These are phyloP conservation scores for Yamadazyma endophytica DNA, from an alignment of 805 yeast genomes.

Conservation along the genomic window DNA sequence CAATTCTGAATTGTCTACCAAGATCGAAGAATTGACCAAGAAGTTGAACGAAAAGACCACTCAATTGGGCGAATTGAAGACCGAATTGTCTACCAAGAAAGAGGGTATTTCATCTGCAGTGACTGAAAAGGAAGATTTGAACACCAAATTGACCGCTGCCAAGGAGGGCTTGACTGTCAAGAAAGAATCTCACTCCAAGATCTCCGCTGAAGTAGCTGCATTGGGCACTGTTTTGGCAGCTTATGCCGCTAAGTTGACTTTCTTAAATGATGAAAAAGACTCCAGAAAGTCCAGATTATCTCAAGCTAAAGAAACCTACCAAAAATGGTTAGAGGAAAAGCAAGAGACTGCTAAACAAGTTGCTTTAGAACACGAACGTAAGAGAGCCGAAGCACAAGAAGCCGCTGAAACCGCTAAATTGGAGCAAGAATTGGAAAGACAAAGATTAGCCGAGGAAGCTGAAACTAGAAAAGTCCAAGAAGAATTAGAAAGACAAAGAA, in stretches of 20 bases:
- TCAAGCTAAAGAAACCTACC: conserved; percentile 37
- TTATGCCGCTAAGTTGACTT: conserved; percentile 39
- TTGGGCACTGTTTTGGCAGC: conserved; percentile 41
- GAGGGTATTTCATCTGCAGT: conserved; percentile 23
- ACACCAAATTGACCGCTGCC: conserved; percentile 30
- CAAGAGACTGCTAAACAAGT: conserved; percentile 37
- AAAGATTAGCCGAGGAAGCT: conserved; percentile 31
- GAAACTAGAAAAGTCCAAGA: conserved; percentile 28
- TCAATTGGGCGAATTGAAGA: conserved; percentile 28
- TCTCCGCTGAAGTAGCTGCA: conserved; percentile 41
- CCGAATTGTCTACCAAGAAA: conserved; percentile 25
- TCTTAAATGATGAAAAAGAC: conserved; percentile 36
- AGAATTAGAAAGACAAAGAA: conserved; percentile 19
- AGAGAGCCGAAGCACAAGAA: conserved; percentile 41
- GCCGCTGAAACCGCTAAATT: conserved; percentile 27
- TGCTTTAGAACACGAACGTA: conserved; percentile 30
- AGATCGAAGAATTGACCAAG: conserved; percentile 40
- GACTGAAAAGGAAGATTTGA: conserved; percentile 39
- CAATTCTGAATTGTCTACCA: conserved; percentile 33
- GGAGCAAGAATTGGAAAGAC: conserved; percentile 29
- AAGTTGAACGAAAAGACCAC: conserved; percentile 37
- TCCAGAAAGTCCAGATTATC: conserved; percentile 30
- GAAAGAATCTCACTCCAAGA: conserved; percentile 31
- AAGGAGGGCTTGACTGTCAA: conserved; percentile 34
- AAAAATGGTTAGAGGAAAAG: conserved; percentile 44